A percentile compares a stretch with the other conserved stretches of the same genome.
Conservation (phyloP, 2,329 filamentous ascomycete genomes). For the Colletotrichum orchidophilum region DNA sequence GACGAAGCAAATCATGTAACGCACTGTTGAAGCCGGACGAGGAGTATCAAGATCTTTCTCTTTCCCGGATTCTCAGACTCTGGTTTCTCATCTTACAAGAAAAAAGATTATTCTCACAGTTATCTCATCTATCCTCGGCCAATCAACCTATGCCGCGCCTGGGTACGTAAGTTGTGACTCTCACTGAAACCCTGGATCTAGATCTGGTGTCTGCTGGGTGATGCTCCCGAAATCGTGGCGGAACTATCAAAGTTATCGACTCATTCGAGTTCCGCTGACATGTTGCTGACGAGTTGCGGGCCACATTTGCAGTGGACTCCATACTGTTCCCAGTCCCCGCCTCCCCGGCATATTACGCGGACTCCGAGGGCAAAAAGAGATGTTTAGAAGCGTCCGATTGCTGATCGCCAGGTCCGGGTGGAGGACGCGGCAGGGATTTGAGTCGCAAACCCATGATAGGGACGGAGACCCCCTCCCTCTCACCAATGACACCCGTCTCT, state of each 20-base stretch:
- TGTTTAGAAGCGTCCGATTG: slow-evolving; percentile 2
- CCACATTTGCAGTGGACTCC: neutral
- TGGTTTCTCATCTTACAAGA: no score
- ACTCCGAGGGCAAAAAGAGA: neutral
- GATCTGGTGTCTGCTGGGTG: neutral
- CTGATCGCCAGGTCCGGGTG: slow-evolving; percentile 11
- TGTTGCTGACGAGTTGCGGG: neutral
- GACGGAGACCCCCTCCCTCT: neutral
- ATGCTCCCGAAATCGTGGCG: neutral
- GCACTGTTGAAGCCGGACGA: no score
- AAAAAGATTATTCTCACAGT: no score
- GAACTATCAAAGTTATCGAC: no score
- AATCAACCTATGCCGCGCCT: no score
- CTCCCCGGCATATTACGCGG: neutral
- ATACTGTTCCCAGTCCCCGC: neutral
- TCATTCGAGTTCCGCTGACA: neutral
- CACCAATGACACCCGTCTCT: slow-evolving; percentile 10
- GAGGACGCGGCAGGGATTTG: slow-evolving; percentile 9
- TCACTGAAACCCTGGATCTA: neutral
- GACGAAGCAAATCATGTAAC: no score
- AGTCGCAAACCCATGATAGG: slow-evolving; percentile 13
- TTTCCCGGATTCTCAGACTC: no score
- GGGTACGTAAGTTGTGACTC: neutral
- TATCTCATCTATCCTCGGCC: no score
- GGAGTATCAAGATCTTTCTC: no score